phyloP scores from a whole-genome alignment of 2,329 filamentous ascomycete species.

The Pezizomycotina sp. region DNA sequence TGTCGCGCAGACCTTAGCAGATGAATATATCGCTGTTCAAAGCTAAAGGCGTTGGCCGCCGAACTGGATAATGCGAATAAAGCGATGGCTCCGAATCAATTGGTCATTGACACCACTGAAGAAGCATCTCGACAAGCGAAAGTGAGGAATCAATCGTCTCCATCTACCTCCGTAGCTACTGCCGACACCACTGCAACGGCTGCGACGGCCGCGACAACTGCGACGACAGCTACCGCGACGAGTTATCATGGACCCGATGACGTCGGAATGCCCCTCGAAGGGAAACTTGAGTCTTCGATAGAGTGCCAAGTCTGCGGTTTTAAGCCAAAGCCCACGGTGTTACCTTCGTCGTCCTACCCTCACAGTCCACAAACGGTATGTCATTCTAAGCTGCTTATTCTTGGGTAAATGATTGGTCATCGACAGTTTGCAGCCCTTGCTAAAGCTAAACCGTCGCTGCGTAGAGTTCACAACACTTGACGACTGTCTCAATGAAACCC shows the following conservation, averaged over 20 bases:
- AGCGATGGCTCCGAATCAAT: conserved; percentile 9
- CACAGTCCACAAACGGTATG: conserved; percentile 54
- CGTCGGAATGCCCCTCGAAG: conserved; percentile 74
- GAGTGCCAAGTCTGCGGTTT: conserved; percentile 83
- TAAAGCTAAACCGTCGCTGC: not conserved
- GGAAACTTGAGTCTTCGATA: conserved; percentile 81
- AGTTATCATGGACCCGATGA: too few relatives aligned
- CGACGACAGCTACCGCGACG: conserved; percentile 4
- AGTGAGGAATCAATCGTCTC: not conserved
- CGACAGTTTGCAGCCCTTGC: not conserved
- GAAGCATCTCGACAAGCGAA: not conserved
- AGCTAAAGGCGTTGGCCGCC: too few relatives aligned
- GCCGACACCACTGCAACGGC: not conserved
- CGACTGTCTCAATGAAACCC: conserved; percentile 78
- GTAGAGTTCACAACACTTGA: conserved; percentile 55
- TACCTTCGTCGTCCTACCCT: conserved; percentile 85
- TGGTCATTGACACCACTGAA: conserved; percentile 1
- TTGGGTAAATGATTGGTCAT: conserved; percentile 7
- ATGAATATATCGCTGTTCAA: conserved; percentile 92
- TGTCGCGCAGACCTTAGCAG: conserved; percentile 75
- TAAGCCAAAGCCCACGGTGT: conserved; percentile 66
- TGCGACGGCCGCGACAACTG: conserved; percentile 1
- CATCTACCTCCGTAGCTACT: conserved; percentile 8
- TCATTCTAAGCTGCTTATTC: conserved; percentile 16
- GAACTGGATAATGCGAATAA: conserved; percentile 33